Percentiles rank a stretch among this genome's conserved stretches.
These are phyloP conservation scores for Orbilia blumenaviensis DNA, from an alignment of 2,329 filamentous ascomycete genomes.

Conservation along the genomic window DNA sequence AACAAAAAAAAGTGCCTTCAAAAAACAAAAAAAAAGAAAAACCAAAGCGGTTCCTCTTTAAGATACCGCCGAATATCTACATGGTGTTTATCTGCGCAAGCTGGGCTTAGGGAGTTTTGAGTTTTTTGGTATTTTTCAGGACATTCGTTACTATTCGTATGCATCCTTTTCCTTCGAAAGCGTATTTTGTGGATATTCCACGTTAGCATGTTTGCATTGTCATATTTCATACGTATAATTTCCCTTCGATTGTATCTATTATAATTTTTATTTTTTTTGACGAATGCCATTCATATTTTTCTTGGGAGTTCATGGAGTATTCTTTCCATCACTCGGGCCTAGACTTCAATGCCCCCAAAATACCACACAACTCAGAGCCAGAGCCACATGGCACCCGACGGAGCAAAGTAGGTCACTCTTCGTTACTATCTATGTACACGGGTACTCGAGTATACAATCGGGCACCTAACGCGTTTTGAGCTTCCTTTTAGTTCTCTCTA, in stretches of 20 bases:
- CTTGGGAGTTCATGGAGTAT: not conserved
- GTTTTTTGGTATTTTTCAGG: not conserved
- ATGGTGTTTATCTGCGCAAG: conserved; percentile 22
- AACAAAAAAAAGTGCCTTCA: no score
- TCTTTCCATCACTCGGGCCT: not conserved
- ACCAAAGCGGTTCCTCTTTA: not conserved
- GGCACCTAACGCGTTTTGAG: not conserved
- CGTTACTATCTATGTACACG: no score
- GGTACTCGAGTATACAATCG: no score
- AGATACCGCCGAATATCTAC: not conserved
- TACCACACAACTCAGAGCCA: not conserved
- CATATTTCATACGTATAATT: not conserved
- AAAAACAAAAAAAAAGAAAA: not conserved
- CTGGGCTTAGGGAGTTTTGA: conserved; percentile 34
- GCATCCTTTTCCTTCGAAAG: not conserved
- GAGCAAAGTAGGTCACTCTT: no score
- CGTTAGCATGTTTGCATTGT: not conserved
- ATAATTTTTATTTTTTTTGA: not conserved
- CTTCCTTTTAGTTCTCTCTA: not conserved
- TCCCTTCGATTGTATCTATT: conserved; percentile 25
- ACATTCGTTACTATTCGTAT: not conserved
- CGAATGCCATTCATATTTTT: not conserved
- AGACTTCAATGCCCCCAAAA: not conserved
- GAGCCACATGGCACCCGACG: no score
- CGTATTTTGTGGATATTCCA: not conserved